phyloP scores from a whole-genome alignment of 768 basidiomycete species.

The Leccinum disarticulatum region DNA sequence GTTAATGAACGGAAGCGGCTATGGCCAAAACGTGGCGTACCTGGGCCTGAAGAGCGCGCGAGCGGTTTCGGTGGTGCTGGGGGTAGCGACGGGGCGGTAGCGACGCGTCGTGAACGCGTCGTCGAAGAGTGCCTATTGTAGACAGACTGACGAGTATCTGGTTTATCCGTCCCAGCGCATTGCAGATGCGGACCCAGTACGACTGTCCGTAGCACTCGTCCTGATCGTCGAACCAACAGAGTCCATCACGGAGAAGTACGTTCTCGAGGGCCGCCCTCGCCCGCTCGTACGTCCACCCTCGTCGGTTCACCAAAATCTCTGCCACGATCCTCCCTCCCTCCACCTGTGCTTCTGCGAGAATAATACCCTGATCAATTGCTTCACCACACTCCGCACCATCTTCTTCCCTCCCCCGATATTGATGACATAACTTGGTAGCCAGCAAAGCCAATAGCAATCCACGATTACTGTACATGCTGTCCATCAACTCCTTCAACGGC shows the following conservation, averaged over 20 bases:
- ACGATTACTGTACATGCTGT: no score
- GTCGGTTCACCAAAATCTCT: conserved; percentile 53
- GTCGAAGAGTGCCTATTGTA: not conserved
- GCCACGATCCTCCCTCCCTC: conserved; percentile 71
- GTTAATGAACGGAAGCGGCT: not conserved
- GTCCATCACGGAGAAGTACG: conserved; percentile 85
- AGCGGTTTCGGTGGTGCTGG: not conserved
- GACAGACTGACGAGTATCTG: not conserved
- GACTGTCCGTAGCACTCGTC: conserved; percentile 61
- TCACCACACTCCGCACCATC: conserved; percentile 87
- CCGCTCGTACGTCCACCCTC: conserved; percentile 79
- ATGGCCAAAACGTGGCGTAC: not conserved
- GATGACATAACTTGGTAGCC: conserved; percentile 75
- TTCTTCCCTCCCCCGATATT: conserved; percentile 65
- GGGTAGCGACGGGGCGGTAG: not conserved
- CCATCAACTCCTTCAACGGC: no score
- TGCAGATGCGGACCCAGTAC: conserved; percentile 85
- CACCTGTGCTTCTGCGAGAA: conserved; percentile 71
- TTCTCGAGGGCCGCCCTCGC: conserved; percentile 80
- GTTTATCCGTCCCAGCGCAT: conserved; percentile 76
- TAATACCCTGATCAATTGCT: conserved; percentile 82
- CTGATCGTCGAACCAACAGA: conserved; percentile 95
- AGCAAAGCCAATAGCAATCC: conserved; percentile 33
- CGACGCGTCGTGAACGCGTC: not conserved
- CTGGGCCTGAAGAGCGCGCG: not conserved